Conservation (phyloP, 352 stramenopile genomes). For the Phytophthora pluvialis region DNA sequence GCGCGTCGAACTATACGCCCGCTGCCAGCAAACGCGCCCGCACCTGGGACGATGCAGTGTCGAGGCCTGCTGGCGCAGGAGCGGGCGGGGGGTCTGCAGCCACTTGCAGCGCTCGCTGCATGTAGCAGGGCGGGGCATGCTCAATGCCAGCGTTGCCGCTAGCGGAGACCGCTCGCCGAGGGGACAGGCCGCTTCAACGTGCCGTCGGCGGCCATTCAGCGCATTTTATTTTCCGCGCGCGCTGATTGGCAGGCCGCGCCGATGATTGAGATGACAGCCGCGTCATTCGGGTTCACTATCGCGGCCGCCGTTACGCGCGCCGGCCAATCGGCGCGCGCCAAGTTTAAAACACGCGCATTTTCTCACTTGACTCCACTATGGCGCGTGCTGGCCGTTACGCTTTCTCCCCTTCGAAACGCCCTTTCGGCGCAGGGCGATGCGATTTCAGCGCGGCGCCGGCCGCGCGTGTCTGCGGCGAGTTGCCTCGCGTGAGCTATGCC, state of each 20-base stretch:
- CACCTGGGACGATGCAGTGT: conserved; percentile 2
- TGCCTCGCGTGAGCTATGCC: conserved; percentile 14
- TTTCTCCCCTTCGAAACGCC: conserved; percentile 28
- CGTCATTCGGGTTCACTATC: conserved; percentile 15
- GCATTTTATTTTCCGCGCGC: conserved; percentile 26
- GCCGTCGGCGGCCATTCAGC: conserved; percentile 18
- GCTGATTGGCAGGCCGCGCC: conserved; percentile 28
- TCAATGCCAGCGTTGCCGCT: not conserved
- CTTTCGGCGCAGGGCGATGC: conserved; percentile 9
- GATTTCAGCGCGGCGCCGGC: conserved; percentile 22
- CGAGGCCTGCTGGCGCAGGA: not conserved
- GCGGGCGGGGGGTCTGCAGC: not conserved
- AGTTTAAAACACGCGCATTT: conserved; percentile 30
- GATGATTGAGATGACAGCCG: not conserved
- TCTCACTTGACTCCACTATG: conserved; percentile 19
- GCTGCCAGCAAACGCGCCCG: not conserved
- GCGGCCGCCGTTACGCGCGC: conserved; percentile 14
- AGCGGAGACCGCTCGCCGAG: conserved; percentile 3
- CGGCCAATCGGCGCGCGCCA: conserved; percentile 30
- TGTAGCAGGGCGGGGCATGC: not conserved
- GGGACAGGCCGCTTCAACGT: conserved; percentile 24
- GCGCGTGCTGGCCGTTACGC: conserved; percentile 18
- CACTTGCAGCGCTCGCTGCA: not conserved
- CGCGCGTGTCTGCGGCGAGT: conserved; percentile 12
- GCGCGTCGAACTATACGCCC: not conserved